Base-by-base conservation (phyloP, 371 early-diverging fungal genomes). In the Gilbertella persicaria region DNA sequence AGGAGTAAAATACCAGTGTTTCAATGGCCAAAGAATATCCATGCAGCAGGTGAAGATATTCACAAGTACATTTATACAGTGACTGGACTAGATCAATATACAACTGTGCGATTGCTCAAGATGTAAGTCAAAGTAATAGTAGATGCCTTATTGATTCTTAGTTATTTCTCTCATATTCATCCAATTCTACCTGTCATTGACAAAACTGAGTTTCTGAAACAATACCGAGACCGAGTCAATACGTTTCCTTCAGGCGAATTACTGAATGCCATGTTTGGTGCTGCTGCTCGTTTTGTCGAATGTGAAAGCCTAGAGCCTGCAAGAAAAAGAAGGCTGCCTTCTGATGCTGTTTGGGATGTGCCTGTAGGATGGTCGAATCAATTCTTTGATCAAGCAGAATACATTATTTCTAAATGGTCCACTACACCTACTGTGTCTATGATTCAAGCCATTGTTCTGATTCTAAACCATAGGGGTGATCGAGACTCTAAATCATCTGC, bases 221-320 rank as follows among this genome's bases (percentile, higher is more conserved):
- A 73, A 29, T 77, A 77, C 24, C 67, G 77, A 5, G 73, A 73
- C 42, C 64, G 62, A 51, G 50, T 58, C 19, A 59, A 70, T 14
- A 58, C 65, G 4, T 76, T 67, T 51, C 77, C 77, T 2, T 45
- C 68, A 0, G 50, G 65, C 4, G 73, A 70, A 26, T 25, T 76
- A 21, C 41, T 76, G 4, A 76, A 76, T 57, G 73, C 77, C 17
- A 76, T 76, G 77, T 62, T 76, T 45, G 77, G 77, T 29, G 73
- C 77, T 12, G 77, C 77, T 8, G 77, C 73, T n/a, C 54, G 77
- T 9, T 76, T 70, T 45, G 67, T 68, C 8, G 77, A 76, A 50
- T 67, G 66, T 36, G 75, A 71, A 30, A 47, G 59, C 2, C 46
- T 58, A 2, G 53, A 52, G 23, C 56, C 52, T 1, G 60, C 63